phyloP scores from a whole-genome alignment of 2,329 filamentous ascomycete species.

The Aspergillus quadrilineatus region DNA sequence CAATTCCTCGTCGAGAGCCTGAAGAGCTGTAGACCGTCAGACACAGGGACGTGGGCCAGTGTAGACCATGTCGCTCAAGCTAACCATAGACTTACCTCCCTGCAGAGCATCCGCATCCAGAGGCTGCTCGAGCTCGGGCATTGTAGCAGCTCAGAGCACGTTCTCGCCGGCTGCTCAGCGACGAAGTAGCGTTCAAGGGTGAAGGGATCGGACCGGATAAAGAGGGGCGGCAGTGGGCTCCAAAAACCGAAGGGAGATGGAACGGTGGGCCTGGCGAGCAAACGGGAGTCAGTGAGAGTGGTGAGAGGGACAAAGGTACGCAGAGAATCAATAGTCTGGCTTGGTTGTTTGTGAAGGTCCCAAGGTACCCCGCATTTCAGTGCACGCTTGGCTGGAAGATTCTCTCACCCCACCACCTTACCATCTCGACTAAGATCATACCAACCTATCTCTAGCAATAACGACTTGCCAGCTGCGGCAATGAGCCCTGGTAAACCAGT shows the following conservation, averaged over 20 bases:
- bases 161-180: background rate
- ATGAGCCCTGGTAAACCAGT: background rate
- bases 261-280: background rate
- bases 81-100: constrained; percentile 8
- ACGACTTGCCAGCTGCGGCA: background rate
- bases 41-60: background rate
- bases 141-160: constrained; percentile 1
- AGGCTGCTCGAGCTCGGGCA: constrained; percentile 8
- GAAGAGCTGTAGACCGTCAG: constrained; percentile 20
- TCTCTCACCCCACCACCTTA: background rate
- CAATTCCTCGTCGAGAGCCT: constrained; percentile 32
- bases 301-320: background rate
- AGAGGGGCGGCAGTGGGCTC: background rate
- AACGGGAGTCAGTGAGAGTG: background rate
- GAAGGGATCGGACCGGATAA: constrained; percentile 5
- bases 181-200: constrained; percentile 1
- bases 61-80: background rate
- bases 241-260: constrained; percentile 2
- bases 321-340: background rate
- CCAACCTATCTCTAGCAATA: background rate
- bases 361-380: constrained; percentile 4
- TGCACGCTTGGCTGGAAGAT: background rate
- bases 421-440: background rate
- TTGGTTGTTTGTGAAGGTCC: background rate
- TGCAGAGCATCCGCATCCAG: constrained; percentile 12